Base-by-base conservation (phyloP, 495 filamentous ascomycete species). In the Penicillium diatomitis region DNA sequence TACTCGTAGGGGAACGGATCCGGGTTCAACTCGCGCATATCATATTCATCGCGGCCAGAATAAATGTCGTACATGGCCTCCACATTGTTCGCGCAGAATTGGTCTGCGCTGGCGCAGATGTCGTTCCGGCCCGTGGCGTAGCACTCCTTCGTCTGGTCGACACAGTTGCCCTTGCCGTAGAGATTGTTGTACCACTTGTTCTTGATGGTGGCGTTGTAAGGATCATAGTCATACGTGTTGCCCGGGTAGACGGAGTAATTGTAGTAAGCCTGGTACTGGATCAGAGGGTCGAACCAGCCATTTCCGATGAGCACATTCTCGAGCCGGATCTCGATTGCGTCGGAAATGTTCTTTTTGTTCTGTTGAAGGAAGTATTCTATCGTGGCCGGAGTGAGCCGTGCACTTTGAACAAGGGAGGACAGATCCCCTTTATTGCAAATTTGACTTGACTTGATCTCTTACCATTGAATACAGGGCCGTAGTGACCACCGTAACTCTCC, bases 211-310 rank as follows among this genome's bases (percentile, higher is more conserved):
- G 61, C 58, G 54, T 70, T 76, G 62, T 69, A 79, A n/a, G 73
- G 73, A 5, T 62, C 56, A 44, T 75, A 80, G 56, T 80, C 75
- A 50, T 83, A 83, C 0, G 80, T 78, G 64, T 83, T 84, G 4
- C 78, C 78, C 8, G 69, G 70, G 51, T 9, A 65, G 9, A 65
- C 68, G 44, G 79, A 76, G 63, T 73, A 84, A 63, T 83, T 83
- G 64, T 83, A 83, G 56, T 81, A 83, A 0, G 80, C 78, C 53
- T 76, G 71, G 47, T 82, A 84, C 51, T 82, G 79, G 10, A 81
- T 60, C 9, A 78, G 50, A 0, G 80, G 80, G 53, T 81, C 76
- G 52, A 71, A 83, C 77, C 77, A 78, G 30, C 75, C 76, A 44
- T 78, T 79, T 39, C 72, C 68, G 34, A 85, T 83, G 47, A 79